Evolutionary conservation across 2,329 filamentous ascomycete species (phyloP).

Genomic region (Leptoxyphium fumago): DNA sequence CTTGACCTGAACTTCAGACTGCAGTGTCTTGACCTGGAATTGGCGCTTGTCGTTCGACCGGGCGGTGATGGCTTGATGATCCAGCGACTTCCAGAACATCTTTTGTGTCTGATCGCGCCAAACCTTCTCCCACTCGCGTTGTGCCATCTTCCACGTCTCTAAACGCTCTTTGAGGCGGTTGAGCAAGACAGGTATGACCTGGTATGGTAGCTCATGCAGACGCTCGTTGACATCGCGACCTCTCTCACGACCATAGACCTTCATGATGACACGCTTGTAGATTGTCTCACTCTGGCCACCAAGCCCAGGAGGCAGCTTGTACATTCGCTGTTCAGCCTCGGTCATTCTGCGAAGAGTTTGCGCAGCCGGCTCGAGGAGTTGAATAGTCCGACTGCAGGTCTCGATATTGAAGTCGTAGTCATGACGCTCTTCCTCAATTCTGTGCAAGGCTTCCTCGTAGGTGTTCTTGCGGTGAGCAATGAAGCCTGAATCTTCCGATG

Average conservation of each 20-base stretch:
- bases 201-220: slow-evolving; percentile 70
- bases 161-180: slow-evolving; percentile 87
- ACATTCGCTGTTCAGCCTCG: slow-evolving; percentile 50
- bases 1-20: slow-evolving; percentile 81
- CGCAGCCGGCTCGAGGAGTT: slow-evolving; percentile 85
- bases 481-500: slow-evolving; percentile 93
- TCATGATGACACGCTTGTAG: slow-evolving; percentile 93
- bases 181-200: slow-evolving; percentile 77
- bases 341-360: slow-evolving; percentile 76
- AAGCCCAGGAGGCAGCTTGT: slow-evolving; percentile 67
- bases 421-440: slow-evolving; percentile 94
- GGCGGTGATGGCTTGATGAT: slow-evolving; percentile 87
- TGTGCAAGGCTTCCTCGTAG: slow-evolving; percentile 83
- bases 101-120: slow-evolving; percentile 93
- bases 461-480: slow-evolving; percentile 95
- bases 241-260: slow-evolving; percentile 77
- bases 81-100: slow-evolving; percentile 90
- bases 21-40: slow-evolving; percentile 77
- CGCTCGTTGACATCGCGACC: slow-evolving; percentile 76
- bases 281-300: slow-evolving; percentile 92
- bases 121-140: slow-evolving; percentile 97
- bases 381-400: slow-evolving; percentile 84
- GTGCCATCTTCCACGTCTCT: slow-evolving; percentile 93
- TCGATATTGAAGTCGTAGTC: slow-evolving; percentile 99
- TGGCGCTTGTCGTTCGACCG: slow-evolving; percentile 80